These are phyloP conservation scores for Fragaria iinumae DNA, from an alignment of 306 rosid species.

Conservation along the genomic window DNA sequence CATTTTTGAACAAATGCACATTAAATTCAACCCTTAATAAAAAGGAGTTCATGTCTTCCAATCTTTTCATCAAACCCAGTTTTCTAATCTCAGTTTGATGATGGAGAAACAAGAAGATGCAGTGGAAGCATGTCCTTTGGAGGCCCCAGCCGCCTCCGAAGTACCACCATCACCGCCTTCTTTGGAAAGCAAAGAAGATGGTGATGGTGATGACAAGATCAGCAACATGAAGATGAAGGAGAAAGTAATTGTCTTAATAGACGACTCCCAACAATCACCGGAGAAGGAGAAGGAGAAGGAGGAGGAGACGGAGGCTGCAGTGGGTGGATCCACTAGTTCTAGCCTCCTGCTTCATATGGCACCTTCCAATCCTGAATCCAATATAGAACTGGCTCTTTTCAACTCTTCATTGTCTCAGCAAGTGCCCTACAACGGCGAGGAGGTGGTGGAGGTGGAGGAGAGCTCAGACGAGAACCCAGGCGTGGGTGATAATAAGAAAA, in stretches of 20 bases:
- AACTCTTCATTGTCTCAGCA: not conserved
- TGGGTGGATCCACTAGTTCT: not conserved
- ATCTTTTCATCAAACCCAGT: slow-evolving; percentile 12
- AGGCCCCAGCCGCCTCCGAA: not conserved
- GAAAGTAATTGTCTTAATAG: not conserved
- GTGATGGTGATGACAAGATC: not conserved
- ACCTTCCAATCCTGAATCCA: not conserved
- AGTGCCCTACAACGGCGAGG: not conserved
- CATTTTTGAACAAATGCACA: slow-evolving; percentile 26
- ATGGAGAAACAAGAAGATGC: not conserved
- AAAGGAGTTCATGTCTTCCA: slow-evolving; percentile 20
- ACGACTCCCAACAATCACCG: not conserved
- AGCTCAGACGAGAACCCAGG: slow-evolving; percentile 5
- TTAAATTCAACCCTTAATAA: slow-evolving; percentile 39
- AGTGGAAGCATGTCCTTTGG: not conserved
- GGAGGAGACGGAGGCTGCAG: not conserved
- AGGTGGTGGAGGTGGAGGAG: slow-evolving; percentile 6
- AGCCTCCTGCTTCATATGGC: not conserved
- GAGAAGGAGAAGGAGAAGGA: not conserved
- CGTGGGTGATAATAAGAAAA: slow-evolving; percentile 3
- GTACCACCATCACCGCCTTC: not conserved
- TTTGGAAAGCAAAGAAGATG: not conserved
- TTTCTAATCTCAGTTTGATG: not conserved
- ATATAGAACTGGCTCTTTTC: not conserved
- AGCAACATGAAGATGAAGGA: not conserved